These are phyloP conservation scores for Oryza punctata DNA, from an alignment of 176 grass and related monocot genomes.

Conservation along the genomic window DNA sequence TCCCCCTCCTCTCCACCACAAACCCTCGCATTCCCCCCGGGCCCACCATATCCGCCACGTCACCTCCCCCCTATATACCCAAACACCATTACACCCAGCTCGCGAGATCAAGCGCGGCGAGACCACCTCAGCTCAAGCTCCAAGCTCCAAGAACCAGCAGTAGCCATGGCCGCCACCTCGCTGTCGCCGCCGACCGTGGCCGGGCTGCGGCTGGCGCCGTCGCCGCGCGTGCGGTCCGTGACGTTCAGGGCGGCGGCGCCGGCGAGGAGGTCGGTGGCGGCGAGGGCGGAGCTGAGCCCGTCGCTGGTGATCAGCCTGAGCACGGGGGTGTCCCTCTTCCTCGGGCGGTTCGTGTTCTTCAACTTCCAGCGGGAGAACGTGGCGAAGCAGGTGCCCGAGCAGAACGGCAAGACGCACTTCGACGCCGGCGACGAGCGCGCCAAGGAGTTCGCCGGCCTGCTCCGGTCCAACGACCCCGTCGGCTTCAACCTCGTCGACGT, in stretches of 20 bases:
- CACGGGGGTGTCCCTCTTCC: slow-evolving; percentile 92
- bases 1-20: slow-evolving; percentile 37
- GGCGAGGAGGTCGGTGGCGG: slow-evolving; percentile 37
- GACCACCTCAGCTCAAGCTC: background rate
- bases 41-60: slow-evolving; percentile 46
- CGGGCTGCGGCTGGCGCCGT: slow-evolving; percentile 61
- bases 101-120: background rate
- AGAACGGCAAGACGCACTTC: slow-evolving; percentile 97
- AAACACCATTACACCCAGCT: background rate
- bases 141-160: background rate
- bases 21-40: slow-evolving; percentile 21
- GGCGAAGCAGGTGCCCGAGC: slow-evolving; percentile 91
- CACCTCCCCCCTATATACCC: slow-evolving; percentile 43
- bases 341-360: slow-evolving; percentile 98
- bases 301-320: slow-evolving; percentile 96
- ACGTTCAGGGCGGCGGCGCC: background rate
- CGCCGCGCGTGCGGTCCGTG: background rate
- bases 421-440: slow-evolving; percentile 90
- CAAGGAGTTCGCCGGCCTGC: slow-evolving; percentile 77
- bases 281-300: slow-evolving; percentile 76
- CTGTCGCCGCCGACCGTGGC: slow-evolving; percentile 49
- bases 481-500: slow-evolving; percentile 98
- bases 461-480: slow-evolving; percentile 97
- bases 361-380: slow-evolving; percentile 99
- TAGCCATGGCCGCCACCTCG: slow-evolving; percentile 55